Conservation (phyloP, 768 basidiomycete genomes). For the Fibroporia radiculosa region DNA sequence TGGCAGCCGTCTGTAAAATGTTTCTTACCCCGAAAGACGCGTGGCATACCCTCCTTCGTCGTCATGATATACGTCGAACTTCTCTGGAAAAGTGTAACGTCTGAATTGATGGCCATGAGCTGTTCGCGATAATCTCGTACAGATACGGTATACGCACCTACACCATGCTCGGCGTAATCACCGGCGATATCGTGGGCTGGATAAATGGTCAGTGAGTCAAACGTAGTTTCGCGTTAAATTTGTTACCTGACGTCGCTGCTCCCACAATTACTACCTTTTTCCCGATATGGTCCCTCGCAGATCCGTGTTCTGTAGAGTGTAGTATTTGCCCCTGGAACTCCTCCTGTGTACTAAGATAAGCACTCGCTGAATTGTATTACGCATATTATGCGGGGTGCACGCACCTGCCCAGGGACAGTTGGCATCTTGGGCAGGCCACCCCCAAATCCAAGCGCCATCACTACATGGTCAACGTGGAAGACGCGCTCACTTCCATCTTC, state of each 20-base stretch:
- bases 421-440: slow-evolving; percentile 32
- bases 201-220: neutral
- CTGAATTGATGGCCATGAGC: slow-evolving; percentile 20
- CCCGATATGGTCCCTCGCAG: slow-evolving; percentile 48
- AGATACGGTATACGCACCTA: slow-evolving; percentile 26
- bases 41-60: slow-evolving; percentile 28
- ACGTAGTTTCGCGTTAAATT: neutral
- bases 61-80: slow-evolving; percentile 41
- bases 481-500: slow-evolving; percentile 26
- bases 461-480: slow-evolving; percentile 26
- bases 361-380: neutral
- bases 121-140: neutral
- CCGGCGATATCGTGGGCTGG: slow-evolving; percentile 41
- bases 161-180: slow-evolving; percentile 36
- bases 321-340: slow-evolving; percentile 54
- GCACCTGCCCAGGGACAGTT: slow-evolving; percentile 21
- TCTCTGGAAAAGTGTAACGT: slow-evolving; percentile 55
- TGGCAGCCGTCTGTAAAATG: too few species aligned
- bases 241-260: slow-evolving; percentile 48
- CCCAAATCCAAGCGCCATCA: slow-evolving; percentile 33
- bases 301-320: slow-evolving; percentile 51
- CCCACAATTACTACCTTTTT: slow-evolving; percentile 71
- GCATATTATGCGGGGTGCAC: neutral
- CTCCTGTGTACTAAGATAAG: slow-evolving; percentile 32
- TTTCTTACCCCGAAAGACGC: slow-evolving; percentile 20